Conservation (phyloP, 2,329 filamentous ascomycete species). For the Venturia pyrina region DNA sequence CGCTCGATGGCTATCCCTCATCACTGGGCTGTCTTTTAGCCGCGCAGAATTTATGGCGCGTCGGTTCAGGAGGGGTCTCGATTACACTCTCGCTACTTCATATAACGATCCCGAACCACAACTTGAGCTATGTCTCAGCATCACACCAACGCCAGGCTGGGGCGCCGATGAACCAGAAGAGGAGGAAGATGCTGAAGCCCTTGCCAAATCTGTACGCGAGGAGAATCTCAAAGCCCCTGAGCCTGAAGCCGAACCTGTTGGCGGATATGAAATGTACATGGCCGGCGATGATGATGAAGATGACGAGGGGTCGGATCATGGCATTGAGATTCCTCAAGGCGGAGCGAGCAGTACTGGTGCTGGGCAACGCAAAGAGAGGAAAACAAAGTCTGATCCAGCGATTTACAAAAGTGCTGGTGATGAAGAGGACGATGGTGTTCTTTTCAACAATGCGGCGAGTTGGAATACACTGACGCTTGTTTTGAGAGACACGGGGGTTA, state of each 20-base stretch:
- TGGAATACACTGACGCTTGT: conserved; percentile 95
- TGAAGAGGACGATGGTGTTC: conserved; percentile 65
- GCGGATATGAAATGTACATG: conserved; percentile 88
- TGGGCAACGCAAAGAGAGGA: conserved; percentile 30
- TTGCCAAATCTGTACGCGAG: conserved; percentile 20
- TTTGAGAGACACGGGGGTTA: conserved; percentile 70
- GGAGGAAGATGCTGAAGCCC: conserved; percentile 36
- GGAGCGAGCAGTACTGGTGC: conserved; percentile 33
- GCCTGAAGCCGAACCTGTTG: conserved; percentile 42
- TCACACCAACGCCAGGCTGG: conserved; percentile 82
- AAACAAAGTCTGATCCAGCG: conserved; percentile 56
- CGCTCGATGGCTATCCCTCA: conserved; percentile 76
- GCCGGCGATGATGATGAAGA: conserved; percentile 60
- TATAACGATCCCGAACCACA: conserved; percentile 64
- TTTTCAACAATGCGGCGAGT: conserved; percentile 57
- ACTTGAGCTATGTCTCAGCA: conserved; percentile 75
- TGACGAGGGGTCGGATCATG: conserved; percentile 32
- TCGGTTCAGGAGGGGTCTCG: conserved; percentile 73
- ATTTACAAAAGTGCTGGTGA: conserved; percentile 54
- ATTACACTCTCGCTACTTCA: conserved; percentile 88
- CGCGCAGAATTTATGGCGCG: conserved; percentile 72
- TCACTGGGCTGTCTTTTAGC: conserved; percentile 65
- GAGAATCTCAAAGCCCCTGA: conserved; percentile 22
- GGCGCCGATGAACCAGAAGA: conserved; percentile 44
- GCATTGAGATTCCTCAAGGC: conserved; percentile 25